A percentile compares a stretch with the other conserved stretches of the same genome.
Conservation (phyloP, 257 asterid species). For the Nicotiana knightiana region DNA sequence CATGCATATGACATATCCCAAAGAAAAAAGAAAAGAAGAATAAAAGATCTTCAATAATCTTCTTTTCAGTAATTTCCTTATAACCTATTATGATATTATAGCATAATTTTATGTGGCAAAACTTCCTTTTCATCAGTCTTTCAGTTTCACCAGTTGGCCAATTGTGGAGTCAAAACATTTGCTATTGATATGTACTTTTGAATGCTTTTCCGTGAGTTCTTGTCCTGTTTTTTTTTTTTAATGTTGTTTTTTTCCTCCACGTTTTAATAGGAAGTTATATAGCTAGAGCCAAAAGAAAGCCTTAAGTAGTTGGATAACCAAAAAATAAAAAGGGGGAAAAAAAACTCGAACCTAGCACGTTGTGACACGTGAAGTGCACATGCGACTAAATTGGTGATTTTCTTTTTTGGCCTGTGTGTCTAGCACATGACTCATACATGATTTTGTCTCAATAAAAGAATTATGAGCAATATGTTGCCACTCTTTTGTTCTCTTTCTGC, state of each 20-base stretch:
- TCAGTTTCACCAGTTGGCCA: too few species aligned
- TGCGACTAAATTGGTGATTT: slow-evolving; percentile 22
- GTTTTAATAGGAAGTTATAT: too few species aligned
- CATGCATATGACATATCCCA: too few species aligned
- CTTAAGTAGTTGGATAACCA: not conserved
- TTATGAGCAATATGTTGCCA: slow-evolving; percentile 32
- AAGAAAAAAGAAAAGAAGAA: too few species aligned
- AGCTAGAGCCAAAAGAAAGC: not conserved
- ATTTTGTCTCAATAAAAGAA: slow-evolving; percentile 21
- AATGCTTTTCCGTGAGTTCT: not conserved
- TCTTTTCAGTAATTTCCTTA: too few species aligned
- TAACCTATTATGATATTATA: too few species aligned
- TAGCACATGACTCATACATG: slow-evolving; percentile 6
- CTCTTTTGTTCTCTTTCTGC: slow-evolving; percentile 31
- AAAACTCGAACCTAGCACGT: slow-evolving; percentile 8
- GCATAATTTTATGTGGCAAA: too few species aligned
- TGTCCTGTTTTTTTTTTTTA: not conserved
- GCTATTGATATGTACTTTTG: too few species aligned
- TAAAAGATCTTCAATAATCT: too few species aligned
- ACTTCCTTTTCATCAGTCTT: too few species aligned
- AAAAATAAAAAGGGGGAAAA: not conserved
- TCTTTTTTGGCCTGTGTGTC: slow-evolving; percentile 29
- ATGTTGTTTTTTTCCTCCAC: not conserved
- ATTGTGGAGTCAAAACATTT: too few species aligned
- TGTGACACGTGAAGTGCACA: slow-evolving; percentile 42